Base-by-base conservation (phyloP, 164 flowering plant species). In the Nelumbo lutea region DNA sequence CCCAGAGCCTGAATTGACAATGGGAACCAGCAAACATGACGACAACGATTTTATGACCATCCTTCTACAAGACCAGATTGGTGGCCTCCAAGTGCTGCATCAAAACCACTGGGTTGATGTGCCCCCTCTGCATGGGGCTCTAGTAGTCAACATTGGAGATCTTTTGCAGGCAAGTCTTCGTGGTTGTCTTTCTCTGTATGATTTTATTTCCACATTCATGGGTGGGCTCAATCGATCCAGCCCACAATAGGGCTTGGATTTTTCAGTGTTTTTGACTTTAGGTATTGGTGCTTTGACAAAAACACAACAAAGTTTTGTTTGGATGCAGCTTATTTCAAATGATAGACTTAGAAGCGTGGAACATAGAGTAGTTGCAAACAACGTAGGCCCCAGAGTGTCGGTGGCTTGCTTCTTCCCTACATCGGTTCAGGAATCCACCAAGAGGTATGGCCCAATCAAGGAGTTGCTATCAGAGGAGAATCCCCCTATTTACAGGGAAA, bases 1-100 rank as follows among this genome's bases (percentile, higher is more conserved):
- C 67, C 87, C 87, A 4, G 79, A 78, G 67, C 87, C 87, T 42
- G 82, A 82, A 10, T 13, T 84, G 42, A 77, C 84, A 0, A 0
- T 79, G 27, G 89, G 84, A 41, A 51, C 71, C 4, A 55, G 47
- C 55, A 74, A 65, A 43, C 89, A 86, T 27, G 5, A 84, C 0
- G 87, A 86, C 66, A 47, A 52, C 9, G 62, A 43, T 10, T 86
- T 86, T 70, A 58, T 84, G 15, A 79, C 85, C 0, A 67, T 85
- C 6, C 83, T 83, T 43, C 78, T 85, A 2, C 86, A 85, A 68
- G 83, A 83, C 55, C 70, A 76, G 0, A 70, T 79, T 7, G 83
- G 83, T 7, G 88, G 84, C 52, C 84, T 83, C 11, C 86, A 85
- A 70, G 73, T 82, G 42, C 75, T 75, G 45, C 78, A 77, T 66